Conservation (phyloP, 805 yeast genomes). For the Debaryomyces tyrocola region DNA sequence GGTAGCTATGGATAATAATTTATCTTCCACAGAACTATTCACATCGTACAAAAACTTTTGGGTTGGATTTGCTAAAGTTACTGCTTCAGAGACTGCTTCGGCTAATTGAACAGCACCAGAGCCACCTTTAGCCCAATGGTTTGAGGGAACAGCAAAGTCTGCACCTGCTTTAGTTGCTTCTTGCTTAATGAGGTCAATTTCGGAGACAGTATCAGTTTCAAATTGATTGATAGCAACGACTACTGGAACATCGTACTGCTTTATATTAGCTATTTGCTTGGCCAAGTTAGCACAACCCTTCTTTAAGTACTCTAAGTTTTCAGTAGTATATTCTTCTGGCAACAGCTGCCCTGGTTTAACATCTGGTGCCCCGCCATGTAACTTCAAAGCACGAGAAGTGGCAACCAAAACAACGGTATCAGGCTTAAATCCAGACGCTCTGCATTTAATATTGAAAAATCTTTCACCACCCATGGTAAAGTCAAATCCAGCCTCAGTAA, state of each 20-base stretch:
- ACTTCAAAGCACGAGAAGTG: conserved; percentile 93
- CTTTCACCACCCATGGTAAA: conserved; percentile 99
- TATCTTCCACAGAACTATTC: conserved; percentile 73
- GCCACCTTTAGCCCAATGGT: conserved; percentile 97
- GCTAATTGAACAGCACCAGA: conserved; percentile 85
- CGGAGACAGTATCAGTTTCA: conserved; percentile 77
- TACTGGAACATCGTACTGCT: conserved; percentile 84
- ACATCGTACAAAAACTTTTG: conserved; percentile 62
- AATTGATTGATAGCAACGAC: conserved; percentile 92
- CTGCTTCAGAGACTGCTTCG: conserved; percentile 74
- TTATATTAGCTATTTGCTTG: conserved; percentile 86
- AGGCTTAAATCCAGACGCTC: conserved; percentile 84
- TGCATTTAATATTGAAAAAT: conserved; percentile 92
- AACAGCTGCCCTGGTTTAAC: conserved; percentile 91
- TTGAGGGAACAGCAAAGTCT: conserved; percentile 81
- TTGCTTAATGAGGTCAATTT: conserved; percentile 74
- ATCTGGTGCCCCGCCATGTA: conserved; percentile 97
- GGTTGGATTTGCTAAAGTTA: conserved; percentile 40
- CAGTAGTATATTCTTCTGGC: conserved; percentile 77
- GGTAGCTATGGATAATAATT: conserved; percentile 74
- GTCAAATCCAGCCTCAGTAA: conserved; percentile 98
- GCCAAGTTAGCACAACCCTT: conserved; percentile 85
- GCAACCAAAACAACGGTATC: conserved; percentile 93
- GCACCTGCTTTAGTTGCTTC: conserved; percentile 93
- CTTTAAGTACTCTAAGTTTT: conserved; percentile 74